Evolutionary conservation across 345 rosid species (phyloP).

Genomic region (Angophora floribunda): DNA sequence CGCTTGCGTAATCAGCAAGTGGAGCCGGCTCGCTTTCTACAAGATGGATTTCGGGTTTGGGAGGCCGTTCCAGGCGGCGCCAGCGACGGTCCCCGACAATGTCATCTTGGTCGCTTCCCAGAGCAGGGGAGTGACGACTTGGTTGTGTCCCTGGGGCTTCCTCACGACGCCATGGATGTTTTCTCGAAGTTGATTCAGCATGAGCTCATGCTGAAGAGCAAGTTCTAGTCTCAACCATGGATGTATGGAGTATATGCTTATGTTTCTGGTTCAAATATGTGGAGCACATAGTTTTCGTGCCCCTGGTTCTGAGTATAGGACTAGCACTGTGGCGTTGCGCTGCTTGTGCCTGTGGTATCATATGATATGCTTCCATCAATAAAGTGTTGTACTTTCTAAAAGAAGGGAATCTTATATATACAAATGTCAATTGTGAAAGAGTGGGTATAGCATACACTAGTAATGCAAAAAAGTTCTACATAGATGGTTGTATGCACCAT

Average conservation of each 20-base stretch:
- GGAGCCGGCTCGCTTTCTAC: not conserved
- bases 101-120: not conserved
- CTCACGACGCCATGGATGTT: not conserved
- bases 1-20: not conserved
- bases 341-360: not conserved
- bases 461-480: no score
- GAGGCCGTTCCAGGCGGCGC: not conserved
- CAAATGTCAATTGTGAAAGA: no score
- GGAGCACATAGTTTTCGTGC: not conserved
- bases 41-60: not conserved
- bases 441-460: no score
- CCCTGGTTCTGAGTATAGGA: not conserved
- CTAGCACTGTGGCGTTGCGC: not conserved
- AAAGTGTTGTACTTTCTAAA: not conserved
- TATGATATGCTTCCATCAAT: not conserved
- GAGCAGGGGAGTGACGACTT: not conserved
- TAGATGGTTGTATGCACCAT: no score
- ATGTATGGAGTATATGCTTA: fast-evolving
- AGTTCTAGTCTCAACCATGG: not conserved
- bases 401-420: no score
- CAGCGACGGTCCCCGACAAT: not conserved
- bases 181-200: not conserved
- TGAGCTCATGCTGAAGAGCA: not conserved
- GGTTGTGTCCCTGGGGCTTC: not conserved
- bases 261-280: no score